A percentile compares a stretch with the other conserved stretches of the same genome.
phyloP scores from a whole-genome alignment of 768 basidiomycete species.

The Tulasnella sp. region DNA sequence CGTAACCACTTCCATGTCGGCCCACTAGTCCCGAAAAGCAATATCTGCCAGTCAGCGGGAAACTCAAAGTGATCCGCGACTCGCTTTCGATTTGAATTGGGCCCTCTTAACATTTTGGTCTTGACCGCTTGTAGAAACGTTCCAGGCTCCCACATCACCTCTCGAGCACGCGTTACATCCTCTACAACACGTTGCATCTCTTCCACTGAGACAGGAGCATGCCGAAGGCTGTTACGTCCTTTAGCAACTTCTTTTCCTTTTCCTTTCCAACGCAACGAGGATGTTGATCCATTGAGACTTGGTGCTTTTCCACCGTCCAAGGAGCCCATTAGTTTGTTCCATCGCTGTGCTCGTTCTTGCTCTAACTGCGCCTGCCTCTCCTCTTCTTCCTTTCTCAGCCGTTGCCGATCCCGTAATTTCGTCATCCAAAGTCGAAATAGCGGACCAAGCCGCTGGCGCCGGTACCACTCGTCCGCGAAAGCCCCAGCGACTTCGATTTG shows the following conservation, averaged over 20 bases:
- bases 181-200: constrained; percentile 2
- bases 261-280: not conserved
- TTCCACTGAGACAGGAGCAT: constrained; percentile 1
- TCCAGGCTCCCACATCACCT: constrained; percentile 13
- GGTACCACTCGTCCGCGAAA: constrained; percentile 10
- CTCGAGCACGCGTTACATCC: not conserved
- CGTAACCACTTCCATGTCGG: constrained; percentile 13
- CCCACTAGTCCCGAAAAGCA: not conserved
- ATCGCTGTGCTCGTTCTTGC: constrained; percentile 6
- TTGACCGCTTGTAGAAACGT: constrained; percentile 9
- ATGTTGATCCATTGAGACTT: not conserved
- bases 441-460: not conserved
- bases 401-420: not conserved
- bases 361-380: not conserved
- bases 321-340: constrained; percentile 9
- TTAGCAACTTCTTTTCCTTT: not conserved
- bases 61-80: not conserved
- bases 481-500: constrained; percentile 6
- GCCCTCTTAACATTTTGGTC: not conserved
- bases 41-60: constrained; percentile 6
- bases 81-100: not conserved
- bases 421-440: not conserved
- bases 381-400: not conserved
- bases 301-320: not conserved
- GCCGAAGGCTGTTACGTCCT: not conserved